These are phyloP conservation scores for Corallochytrium limacisporum DNA, from an alignment of 78 protist species.

Conservation along the genomic window DNA sequence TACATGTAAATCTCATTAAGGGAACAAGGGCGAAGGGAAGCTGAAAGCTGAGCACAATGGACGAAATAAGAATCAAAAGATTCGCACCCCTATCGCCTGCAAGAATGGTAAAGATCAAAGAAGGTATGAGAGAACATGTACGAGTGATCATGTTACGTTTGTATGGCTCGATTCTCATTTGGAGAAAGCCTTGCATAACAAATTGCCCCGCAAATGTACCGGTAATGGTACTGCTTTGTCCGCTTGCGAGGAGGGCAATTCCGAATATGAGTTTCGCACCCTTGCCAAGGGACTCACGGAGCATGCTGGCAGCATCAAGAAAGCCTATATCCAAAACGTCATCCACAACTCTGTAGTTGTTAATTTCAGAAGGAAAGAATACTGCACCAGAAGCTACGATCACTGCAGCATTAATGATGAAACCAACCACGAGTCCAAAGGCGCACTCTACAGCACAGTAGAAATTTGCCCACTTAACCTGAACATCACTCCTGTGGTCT, in stretches of 20 bases:
- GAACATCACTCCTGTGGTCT: too few species aligned
- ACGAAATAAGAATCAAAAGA: too few species aligned
- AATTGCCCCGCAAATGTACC: conserved; percentile 75
- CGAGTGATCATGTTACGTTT: conserved; percentile 52
- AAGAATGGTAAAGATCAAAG: conserved; percentile 49
- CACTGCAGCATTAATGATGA: conserved; percentile 3
- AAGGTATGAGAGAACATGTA: too few species aligned
- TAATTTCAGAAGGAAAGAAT: conserved; percentile 8
- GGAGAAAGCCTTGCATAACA: conserved; percentile 72
- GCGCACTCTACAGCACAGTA: conserved; percentile 14
- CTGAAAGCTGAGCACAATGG: too few species aligned
- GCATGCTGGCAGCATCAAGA: conserved; percentile 1
- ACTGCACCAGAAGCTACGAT: conserved; percentile 8
- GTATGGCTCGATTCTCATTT: conserved; percentile 47
- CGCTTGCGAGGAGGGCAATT: conserved; percentile 15
- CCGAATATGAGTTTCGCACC: neutral
- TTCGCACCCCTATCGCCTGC: conserved; percentile 40
- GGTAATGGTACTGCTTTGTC: conserved; percentile 72
- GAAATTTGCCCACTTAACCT: conserved; percentile 10
- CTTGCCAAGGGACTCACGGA: neutral
- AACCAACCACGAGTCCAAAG: neutral
- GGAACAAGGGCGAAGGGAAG: conserved; percentile 21
- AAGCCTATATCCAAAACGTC: conserved; percentile 10
- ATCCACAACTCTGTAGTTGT: neutral
- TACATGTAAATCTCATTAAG: neutral